A percentile compares a stretch with the other conserved stretches of the same genome.
phyloP scores from a whole-genome alignment of 1,139 yeast genomes.

The Kurtzmaniella quercitrusa region DNA sequence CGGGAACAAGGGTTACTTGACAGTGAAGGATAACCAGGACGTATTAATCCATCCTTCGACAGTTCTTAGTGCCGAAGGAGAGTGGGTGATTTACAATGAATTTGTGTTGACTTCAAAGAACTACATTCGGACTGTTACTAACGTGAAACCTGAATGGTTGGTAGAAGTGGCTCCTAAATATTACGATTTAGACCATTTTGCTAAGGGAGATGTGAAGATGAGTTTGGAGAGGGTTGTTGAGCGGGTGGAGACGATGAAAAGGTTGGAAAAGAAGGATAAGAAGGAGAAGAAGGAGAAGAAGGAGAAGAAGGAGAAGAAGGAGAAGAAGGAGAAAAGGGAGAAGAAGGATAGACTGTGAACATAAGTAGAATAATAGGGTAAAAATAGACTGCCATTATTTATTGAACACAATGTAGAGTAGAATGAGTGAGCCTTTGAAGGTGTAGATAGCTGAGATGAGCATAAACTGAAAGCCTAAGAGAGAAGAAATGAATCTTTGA shows the following conservation, averaged over 20 bases:
- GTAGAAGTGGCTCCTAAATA: slow-evolving; percentile 84
- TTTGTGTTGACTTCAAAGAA: slow-evolving; percentile 91
- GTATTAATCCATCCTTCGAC: slow-evolving; percentile 92
- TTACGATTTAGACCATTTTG: slow-evolving; percentile 69
- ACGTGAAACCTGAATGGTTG: slow-evolving; percentile 87
- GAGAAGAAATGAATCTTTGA: no score
- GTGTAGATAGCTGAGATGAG: no score
- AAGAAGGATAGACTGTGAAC: slow-evolving; percentile 1
- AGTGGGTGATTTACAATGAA: slow-evolving; percentile 93
- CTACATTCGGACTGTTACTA: slow-evolving; percentile 92
- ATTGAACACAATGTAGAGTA: no score
- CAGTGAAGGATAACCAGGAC: slow-evolving; percentile 94
- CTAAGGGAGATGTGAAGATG: slow-evolving; percentile 78
- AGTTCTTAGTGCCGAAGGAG: slow-evolving; percentile 78
- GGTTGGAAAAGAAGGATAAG: slow-evolving; percentile 25
- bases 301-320: slow-evolving; percentile 1
- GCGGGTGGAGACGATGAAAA: slow-evolving; percentile 41
- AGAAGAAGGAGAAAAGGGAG: slow-evolving; percentile 5
- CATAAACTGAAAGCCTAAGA: no score
- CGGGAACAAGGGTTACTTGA: slow-evolving; percentile 69
- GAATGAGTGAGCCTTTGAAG: no score
- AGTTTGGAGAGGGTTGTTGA: slow-evolving; percentile 68
- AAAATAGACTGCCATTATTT: neutral
- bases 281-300: slow-evolving; percentile 5
- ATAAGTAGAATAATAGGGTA: neutral